Conservation (phyloP, 768 basidiomycete genomes). For the Hypholoma fasciculare region DNA sequence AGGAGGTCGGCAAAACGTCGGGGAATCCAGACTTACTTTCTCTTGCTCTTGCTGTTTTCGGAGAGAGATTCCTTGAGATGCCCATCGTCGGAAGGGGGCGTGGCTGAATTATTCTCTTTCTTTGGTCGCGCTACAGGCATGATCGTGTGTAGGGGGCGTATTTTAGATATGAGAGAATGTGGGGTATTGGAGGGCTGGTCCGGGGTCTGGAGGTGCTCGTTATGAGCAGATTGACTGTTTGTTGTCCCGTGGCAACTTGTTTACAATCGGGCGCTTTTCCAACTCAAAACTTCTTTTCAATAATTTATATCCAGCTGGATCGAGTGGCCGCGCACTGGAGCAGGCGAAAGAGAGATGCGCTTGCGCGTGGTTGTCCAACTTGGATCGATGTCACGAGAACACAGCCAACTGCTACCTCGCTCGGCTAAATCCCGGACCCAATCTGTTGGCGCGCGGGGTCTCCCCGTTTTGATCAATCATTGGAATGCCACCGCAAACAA, state of each 20-base stretch:
- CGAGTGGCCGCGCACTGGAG: slow-evolving; percentile 30
- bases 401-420: slow-evolving; percentile 26
- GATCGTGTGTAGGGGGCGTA: slow-evolving; percentile 29
- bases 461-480: slow-evolving; percentile 32
- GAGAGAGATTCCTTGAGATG: slow-evolving; percentile 51
- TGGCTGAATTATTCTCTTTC: slow-evolving; percentile 62
- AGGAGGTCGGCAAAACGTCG: slow-evolving; percentile 58
- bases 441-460: slow-evolving; percentile 32
- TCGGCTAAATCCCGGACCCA: slow-evolving; percentile 49
- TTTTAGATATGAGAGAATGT: slow-evolving; percentile 29
- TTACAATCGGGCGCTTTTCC: slow-evolving; percentile 39
- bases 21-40: slow-evolving; percentile 67
- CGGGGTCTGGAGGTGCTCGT: slow-evolving; percentile 22
- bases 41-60: slow-evolving; percentile 76
- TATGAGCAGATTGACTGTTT: slow-evolving; percentile 39
- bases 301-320: slow-evolving; percentile 40
- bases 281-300: slow-evolving; percentile 34
- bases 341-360: slow-evolving; percentile 20
- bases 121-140: slow-evolving; percentile 72
- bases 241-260: slow-evolving; percentile 42
- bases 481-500: slow-evolving; percentile 24
- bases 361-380: slow-evolving; percentile 22
- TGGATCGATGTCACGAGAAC: slow-evolving; percentile 39
- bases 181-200: slow-evolving; percentile 25
- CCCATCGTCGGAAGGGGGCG: slow-evolving; percentile 67